phyloP scores from a whole-genome alignment of 164 flowering plant genomes.

The Cinnamomum chago region DNA sequence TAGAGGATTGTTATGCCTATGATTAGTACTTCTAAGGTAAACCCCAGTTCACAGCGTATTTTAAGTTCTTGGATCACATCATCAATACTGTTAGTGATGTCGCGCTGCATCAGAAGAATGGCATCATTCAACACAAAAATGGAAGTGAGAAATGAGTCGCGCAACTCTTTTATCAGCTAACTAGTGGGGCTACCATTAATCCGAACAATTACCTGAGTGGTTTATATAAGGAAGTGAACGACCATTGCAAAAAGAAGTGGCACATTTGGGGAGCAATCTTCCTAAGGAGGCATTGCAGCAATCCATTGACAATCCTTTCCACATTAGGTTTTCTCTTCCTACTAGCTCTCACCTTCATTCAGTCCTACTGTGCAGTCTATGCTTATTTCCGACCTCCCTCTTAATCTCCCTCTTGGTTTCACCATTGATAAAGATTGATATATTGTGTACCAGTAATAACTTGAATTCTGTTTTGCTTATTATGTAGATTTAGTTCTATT shows the following conservation, averaged over 20 bases:
- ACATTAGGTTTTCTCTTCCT: constrained; percentile 20
- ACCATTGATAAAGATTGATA: too few relatives aligned
- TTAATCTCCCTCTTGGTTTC: not conserved
- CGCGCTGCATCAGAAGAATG: constrained; percentile 20
- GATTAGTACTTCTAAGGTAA: not conserved
- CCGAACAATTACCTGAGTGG: constrained; percentile 11
- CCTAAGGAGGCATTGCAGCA: constrained; percentile 22
- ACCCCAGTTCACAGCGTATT: constrained; percentile 20
- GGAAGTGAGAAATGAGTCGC: constrained; percentile 28
- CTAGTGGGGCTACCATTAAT: constrained; percentile 20
- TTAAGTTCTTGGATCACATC: constrained; percentile 26
- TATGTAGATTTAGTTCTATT: too few relatives aligned
- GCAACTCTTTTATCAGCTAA: constrained; percentile 21
- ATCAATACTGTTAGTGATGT: constrained; percentile 26
- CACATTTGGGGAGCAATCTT: constrained; percentile 17
- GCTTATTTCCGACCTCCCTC: constrained; percentile 7
- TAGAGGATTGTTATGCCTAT: constrained; percentile 26
- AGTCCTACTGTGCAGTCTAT: constrained; percentile 16
- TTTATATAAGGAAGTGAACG: constrained; percentile 12
- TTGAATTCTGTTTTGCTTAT: too few relatives aligned
- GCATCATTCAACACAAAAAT: constrained; percentile 23
- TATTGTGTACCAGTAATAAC: too few relatives aligned
- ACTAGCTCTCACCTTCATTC: constrained; percentile 16
- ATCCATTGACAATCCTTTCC: constrained; percentile 25
- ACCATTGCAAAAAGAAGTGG: constrained; percentile 9